Evolutionary conservation across 2,329 filamentous ascomycete genomes (phyloP).

Genomic region (Colletotrichum agaves): DNA sequence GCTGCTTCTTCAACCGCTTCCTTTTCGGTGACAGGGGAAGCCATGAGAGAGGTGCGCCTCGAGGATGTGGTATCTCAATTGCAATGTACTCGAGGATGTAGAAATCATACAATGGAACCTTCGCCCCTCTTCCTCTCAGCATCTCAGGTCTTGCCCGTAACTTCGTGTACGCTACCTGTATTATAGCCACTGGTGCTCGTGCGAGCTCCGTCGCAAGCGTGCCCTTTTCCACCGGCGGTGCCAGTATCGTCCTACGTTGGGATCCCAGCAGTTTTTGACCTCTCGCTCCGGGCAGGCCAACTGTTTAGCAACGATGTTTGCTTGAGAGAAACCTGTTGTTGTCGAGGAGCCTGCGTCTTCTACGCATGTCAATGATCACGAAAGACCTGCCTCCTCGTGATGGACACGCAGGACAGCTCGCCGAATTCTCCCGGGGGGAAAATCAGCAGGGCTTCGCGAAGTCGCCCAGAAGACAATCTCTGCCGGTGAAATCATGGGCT

Average conservation of each 20-base stretch:
- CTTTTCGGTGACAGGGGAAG: background rate
- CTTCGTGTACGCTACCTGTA: background rate
- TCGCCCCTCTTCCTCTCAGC: background rate
- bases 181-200: background rate
- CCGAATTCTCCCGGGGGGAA: background rate
- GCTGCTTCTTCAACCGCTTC: background rate
- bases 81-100: background rate
- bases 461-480: background rate
- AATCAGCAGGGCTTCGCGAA: too few relatives aligned
- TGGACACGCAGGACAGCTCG: background rate
- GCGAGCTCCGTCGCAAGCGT: too few relatives aligned
- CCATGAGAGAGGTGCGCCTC: background rate
- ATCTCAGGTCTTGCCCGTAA: background rate
- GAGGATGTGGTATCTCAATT: slow-evolving; percentile 7
- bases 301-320: too few relatives aligned
- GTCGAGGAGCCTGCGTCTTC: too few relatives aligned
- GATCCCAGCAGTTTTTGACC: too few relatives aligned
- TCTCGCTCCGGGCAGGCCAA: too few relatives aligned
- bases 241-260: too few relatives aligned
- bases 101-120: background rate
- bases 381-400: too few relatives aligned
- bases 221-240: too few relatives aligned
- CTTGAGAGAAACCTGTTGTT: too few relatives aligned
- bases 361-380: too few relatives aligned
- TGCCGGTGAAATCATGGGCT: slow-evolving; percentile 12